phyloP scores from a whole-genome alignment of 352 stramenopile species.

The Pythium brassicae region DNA sequence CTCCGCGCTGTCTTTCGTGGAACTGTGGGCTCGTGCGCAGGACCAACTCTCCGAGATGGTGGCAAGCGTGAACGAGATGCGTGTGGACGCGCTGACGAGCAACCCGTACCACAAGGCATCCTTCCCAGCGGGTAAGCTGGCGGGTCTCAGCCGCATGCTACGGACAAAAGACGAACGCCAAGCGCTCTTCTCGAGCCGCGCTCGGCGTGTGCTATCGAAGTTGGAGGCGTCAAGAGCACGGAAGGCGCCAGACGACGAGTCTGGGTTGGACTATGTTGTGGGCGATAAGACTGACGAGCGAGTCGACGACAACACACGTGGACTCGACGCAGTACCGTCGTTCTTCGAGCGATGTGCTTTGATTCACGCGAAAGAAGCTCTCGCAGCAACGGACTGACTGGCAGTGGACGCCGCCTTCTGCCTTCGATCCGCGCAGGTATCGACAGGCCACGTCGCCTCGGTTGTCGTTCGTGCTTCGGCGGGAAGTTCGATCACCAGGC shows the following conservation, averaged over 20 bases:
- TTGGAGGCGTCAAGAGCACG: conserved; percentile 18
- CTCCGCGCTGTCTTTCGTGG: neutral
- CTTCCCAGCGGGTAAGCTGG: conserved; percentile 19
- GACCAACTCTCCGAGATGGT: conserved; percentile 35
- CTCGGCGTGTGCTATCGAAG: conserved; percentile 34
- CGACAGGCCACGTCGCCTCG: neutral
- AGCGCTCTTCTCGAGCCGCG: conserved; percentile 25
- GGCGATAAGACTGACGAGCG: neutral
- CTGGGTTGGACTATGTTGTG: neutral
- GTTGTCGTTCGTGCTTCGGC: neutral
- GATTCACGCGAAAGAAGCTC: neutral
- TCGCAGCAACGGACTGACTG: neutral
- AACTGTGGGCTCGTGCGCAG: conserved; percentile 6
- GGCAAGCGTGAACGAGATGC: conserved; percentile 30
- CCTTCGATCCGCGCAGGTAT: neutral
- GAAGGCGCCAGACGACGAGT: neutral
- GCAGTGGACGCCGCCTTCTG: neutral
- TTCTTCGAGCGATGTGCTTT: neutral
- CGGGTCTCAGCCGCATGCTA: conserved; percentile 19
- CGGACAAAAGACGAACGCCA: conserved; percentile 29
- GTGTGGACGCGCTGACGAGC: conserved; percentile 41
- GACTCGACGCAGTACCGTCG: neutral
- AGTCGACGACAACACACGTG: too few species aligned
- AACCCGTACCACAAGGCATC: conserved; percentile 29
- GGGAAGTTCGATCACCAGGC: conserved; percentile 1